phyloP scores from a whole-genome alignment of 2,329 filamentous ascomycete species.

The Immersiporthe knoxdaviesiana region DNA sequence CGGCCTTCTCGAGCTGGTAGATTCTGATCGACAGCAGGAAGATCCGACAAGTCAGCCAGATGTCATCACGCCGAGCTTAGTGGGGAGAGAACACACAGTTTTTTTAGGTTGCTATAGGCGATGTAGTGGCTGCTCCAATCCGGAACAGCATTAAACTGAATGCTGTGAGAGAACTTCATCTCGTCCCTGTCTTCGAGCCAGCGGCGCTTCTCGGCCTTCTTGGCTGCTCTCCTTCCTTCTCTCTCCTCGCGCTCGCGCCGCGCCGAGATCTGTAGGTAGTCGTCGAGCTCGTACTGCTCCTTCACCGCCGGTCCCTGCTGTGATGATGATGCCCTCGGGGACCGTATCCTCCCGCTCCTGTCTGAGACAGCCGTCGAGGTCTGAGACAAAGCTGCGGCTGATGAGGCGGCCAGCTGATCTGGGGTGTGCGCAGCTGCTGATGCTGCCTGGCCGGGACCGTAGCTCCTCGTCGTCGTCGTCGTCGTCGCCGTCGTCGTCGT shows the following conservation, averaged over 20 bases:
- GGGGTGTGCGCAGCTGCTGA: slow-evolving; percentile 15
- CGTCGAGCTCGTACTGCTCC: slow-evolving; percentile 46
- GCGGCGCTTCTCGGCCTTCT: slow-evolving; percentile 65
- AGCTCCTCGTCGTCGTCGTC: no score
- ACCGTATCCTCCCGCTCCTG: slow-evolving; percentile 23
- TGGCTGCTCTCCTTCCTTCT: slow-evolving; percentile 44
- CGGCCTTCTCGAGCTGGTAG: slow-evolving; percentile 88
- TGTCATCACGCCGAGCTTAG: slow-evolving; percentile 10
- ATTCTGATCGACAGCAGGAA: slow-evolving; percentile 61
- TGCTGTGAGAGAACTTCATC: slow-evolving; percentile 99
- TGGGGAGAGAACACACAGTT: slow-evolving; percentile 67
- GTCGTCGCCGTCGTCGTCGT: no score
- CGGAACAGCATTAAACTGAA: slow-evolving; percentile 99
- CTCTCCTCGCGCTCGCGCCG: slow-evolving; percentile 38
- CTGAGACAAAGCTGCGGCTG: slow-evolving; percentile 19
- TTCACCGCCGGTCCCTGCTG: background rate
- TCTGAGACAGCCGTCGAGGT: slow-evolving; percentile 25
- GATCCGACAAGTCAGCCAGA: slow-evolving; percentile 12
- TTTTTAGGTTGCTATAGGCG: slow-evolving; percentile 98
- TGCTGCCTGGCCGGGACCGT: slow-evolving; percentile 10
- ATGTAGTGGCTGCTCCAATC: slow-evolving; percentile 99
- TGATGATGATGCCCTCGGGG: background rate
- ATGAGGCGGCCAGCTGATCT: slow-evolving; percentile 12
- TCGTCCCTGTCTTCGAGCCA: slow-evolving; percentile 76
- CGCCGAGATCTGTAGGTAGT: slow-evolving; percentile 42